These are phyloP conservation scores for Jasminum sambac DNA, from an alignment of 257 asterid species.

Conservation along the genomic window DNA sequence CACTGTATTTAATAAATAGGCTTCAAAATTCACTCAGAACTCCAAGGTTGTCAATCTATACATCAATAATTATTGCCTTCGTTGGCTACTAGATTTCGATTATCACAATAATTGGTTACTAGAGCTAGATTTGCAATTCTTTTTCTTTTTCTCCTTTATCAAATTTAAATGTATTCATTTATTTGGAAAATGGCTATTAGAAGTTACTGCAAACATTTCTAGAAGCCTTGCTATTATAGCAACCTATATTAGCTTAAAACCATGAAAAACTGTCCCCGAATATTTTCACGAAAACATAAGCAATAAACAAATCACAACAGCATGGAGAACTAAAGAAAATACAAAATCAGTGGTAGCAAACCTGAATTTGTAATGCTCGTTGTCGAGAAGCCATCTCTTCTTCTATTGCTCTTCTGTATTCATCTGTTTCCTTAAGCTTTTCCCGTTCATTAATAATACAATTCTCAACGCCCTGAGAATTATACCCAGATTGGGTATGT, in stretches of 20 bases:
- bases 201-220: not conserved
- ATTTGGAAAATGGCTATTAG: not conserved
- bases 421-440: slow-evolving; percentile 84
- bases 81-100: not conserved
- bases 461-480: slow-evolving; percentile 22
- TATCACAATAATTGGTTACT: not conserved
- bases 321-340: slow-evolving; percentile 13
- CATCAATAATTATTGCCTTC: not conserved
- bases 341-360: slow-evolving; percentile 24
- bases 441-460: slow-evolving; percentile 56
- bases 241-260: not conserved
- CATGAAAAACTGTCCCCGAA: not conserved
- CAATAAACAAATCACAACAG: not conserved
- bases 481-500: slow-evolving; percentile 22
- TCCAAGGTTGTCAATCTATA: not conserved
- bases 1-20: not conserved
- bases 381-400: slow-evolving; percentile 83
- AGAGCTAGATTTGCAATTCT: not conserved
- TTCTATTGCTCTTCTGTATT: slow-evolving; percentile 69
- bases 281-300: not conserved
- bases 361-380: slow-evolving; percentile 69
- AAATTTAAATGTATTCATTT: not conserved
- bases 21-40: not conserved
- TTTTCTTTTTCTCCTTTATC: not conserved
- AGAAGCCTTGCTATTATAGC: not conserved